These are phyloP conservation scores for Epichloe hybrida DNA, from an alignment of 2,329 filamentous ascomycete species.

Conservation along the genomic window DNA sequence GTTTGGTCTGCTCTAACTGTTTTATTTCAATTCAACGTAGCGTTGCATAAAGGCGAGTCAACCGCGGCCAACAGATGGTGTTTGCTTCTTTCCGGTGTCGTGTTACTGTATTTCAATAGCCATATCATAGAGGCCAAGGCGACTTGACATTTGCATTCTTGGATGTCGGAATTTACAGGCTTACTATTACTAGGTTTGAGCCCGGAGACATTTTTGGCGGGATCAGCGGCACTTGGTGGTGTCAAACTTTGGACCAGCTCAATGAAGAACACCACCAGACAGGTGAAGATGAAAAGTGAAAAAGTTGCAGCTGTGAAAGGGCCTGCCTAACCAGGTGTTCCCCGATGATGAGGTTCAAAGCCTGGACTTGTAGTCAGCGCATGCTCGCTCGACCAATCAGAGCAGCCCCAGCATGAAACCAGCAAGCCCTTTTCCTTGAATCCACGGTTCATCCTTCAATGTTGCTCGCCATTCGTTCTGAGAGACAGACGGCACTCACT, in stretches of 20 bases:
- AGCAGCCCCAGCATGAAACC: background rate
- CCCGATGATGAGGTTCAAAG: too few relatives aligned
- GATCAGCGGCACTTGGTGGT: background rate
- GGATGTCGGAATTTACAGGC: background rate
- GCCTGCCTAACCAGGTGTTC: too few relatives aligned
- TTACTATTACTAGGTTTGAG: background rate
- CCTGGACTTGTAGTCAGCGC: background rate
- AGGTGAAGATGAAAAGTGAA: background rate
- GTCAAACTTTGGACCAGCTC: background rate
- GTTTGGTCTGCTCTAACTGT: background rate
- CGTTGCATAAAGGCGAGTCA: background rate
- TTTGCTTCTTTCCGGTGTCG: background rate
- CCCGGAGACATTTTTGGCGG: too few relatives aligned
- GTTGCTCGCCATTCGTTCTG: too few relatives aligned
- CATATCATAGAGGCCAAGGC: constrained; percentile 2
- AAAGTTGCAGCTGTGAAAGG: too few relatives aligned
- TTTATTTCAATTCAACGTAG: background rate
- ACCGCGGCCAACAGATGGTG: background rate
- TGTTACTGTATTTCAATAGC: background rate
- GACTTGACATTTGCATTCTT: background rate
- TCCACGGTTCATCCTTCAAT: too few relatives aligned
- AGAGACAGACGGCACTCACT: background rate
- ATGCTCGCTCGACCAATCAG: background rate
- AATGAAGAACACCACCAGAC: background rate
- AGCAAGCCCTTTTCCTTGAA: background rate